phyloP scores from a whole-genome alignment of 2,329 filamentous ascomycete species.

The Ophiocordyceps polyrhachis-furcata region DNA sequence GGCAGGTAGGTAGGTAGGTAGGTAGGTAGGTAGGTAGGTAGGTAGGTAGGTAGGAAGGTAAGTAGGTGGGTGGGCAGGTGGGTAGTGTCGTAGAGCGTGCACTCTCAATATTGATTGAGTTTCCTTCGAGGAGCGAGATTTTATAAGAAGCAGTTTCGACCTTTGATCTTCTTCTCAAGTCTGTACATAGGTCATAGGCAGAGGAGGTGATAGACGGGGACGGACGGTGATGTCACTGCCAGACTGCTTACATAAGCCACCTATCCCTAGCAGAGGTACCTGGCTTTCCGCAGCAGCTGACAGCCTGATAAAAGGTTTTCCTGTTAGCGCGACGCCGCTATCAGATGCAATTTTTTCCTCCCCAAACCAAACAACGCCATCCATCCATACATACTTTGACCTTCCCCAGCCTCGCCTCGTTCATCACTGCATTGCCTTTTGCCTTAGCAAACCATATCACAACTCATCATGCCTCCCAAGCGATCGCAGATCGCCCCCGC shows the following conservation, averaged over 20 bases:
- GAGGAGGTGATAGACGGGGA: too few relatives aligned
- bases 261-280: constrained; percentile 1
- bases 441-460: neutral
- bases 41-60: too few relatives aligned
- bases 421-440: neutral
- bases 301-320: neutral
- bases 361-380: too few relatives aligned
- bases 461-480: constrained; percentile 28
- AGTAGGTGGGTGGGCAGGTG: too few relatives aligned
- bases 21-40: neutral
- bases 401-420: neutral
- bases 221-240: neutral
- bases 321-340: neutral
- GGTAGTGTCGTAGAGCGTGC: too few relatives aligned
- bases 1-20: neutral
- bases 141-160: neutral
- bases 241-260: neutral
- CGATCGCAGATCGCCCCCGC: constrained; percentile 31
- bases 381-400: neutral
- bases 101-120: too few relatives aligned
- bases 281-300: neutral
- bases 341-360: neutral
- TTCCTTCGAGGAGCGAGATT: too few relatives aligned
- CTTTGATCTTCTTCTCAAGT: too few relatives aligned
- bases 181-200: too few relatives aligned